Percentiles rank a stretch among this genome's conserved stretches.
phyloP scores from a whole-genome alignment of 306 rosid species.

The Quillaja saponaria region DNA sequence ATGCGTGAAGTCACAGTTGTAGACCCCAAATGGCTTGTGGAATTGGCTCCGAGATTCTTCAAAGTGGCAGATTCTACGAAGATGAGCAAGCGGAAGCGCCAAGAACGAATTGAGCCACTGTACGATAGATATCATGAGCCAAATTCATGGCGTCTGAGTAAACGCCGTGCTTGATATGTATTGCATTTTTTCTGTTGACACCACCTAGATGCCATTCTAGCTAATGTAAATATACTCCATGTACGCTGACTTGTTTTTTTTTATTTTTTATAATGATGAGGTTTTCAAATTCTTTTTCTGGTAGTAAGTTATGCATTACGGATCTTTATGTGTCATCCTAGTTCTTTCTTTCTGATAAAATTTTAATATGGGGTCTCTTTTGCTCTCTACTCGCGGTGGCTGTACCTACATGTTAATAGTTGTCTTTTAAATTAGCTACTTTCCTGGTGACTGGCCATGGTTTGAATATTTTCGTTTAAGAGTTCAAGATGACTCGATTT shows the following conservation, averaged over 20 bases:
- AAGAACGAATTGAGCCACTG: constrained; percentile 74
- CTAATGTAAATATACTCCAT: constrained; percentile 24
- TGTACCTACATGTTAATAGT: too few species aligned
- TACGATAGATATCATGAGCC: constrained; percentile 93
- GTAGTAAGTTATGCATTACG: too few species aligned
- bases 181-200: constrained; percentile 13
- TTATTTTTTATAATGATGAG: too few species aligned
- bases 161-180: constrained; percentile 67
- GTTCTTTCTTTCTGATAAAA: too few species aligned
- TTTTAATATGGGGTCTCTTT: too few species aligned
- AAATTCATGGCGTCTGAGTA: constrained; percentile 89
- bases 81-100: constrained; percentile 84
- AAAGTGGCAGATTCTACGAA: constrained; percentile 78
- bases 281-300: too few species aligned
- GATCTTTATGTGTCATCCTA: too few species aligned
- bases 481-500: too few species aligned
- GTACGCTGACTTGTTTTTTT: constrained; percentile 4
- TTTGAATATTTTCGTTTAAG: too few species aligned
- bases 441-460: too few species aligned
- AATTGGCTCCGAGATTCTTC: constrained; percentile 81
- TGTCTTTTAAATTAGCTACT: too few species aligned
- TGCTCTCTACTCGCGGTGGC: too few species aligned
- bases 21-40: constrained; percentile 91
- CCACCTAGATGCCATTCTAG: background rate
- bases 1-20: constrained; percentile 83